Base-by-base conservation (phyloP, 1,284 basidiomycete species). In the Abortiporus biennis region DNA sequence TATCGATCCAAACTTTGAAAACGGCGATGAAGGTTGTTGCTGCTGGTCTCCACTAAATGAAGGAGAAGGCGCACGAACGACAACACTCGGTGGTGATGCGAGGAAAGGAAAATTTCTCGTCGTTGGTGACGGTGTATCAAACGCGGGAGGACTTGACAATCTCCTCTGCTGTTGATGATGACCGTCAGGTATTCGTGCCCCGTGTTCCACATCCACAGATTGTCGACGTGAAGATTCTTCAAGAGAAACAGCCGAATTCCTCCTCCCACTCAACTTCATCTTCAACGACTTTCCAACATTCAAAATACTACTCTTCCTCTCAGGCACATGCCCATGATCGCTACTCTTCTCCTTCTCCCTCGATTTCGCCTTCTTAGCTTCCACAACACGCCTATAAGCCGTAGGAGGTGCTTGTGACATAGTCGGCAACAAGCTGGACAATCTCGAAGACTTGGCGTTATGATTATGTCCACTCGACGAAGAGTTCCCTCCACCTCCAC, bases 371-470 rank as follows among this genome's bases (percentile, higher is more conserved):
- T 47, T 49, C 23, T 47, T 46, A 9, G 45, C 49, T 12, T 48
- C 49, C 13, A 38, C 47, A 6, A 40, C 24, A 4, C 36, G 35
- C 23, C 47, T 47, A 36, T 46, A 55, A 3, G 53, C 47, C 13
- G 53, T 53, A 1, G 56, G 56, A 11, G 52, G 52, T 16, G 22
- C 30, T 3, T 42, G 43, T 4, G 40, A 40, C 37, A 54, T 48
- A 1, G 57, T 54, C 2, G 55, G 57, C 12, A 57, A 48, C 31
- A 57, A 36, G 25, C 55, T 57, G 9, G 53, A 57, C 12, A 49
- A 53, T 13, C 40, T 47, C 4, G 53, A 48, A 6, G 47, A 53
- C 41, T 34, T 36, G 27, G n/a, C 5, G 17, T n/a, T 16, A 6
- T 20, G 39, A 34, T 37, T 19, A 31, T 48, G 39, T 21, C 47